phyloP scores from a whole-genome alignment of 2,329 filamentous ascomycete species.

The Cadophora luteo-olivacea region DNA sequence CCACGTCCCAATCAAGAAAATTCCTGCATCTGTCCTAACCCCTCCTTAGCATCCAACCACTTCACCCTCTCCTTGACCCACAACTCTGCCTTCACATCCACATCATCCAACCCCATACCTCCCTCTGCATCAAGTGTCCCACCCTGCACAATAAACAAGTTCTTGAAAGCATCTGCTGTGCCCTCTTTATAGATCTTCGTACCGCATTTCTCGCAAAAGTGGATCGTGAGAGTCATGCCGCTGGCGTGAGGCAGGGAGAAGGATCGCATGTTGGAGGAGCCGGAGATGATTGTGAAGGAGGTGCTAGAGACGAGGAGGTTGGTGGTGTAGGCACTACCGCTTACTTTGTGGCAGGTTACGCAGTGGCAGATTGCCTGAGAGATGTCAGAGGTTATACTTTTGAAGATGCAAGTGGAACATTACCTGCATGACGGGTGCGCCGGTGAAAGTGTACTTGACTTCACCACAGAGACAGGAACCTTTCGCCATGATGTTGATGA shows the following conservation, averaged over 20 bases:
- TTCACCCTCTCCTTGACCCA: constrained; percentile 25
- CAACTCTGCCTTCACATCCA: constrained; percentile 24
- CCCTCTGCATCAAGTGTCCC: constrained; percentile 25
- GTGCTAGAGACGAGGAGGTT: constrained; percentile 24
- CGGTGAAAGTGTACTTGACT: constrained; percentile 27
- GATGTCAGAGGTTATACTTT: too few relatives aligned
- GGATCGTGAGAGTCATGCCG: constrained; percentile 26
- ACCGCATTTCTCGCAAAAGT: constrained; percentile 27
- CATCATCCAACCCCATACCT: constrained; percentile 18
- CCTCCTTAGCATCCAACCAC: constrained; percentile 20
- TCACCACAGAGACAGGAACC: constrained; percentile 28
- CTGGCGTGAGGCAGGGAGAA: constrained; percentile 21
- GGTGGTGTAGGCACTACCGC: constrained; percentile 24
- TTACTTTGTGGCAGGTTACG: constrained; percentile 29
- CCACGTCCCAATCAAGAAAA: constrained; percentile 20
- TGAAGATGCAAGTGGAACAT: neutral
- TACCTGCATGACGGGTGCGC: constrained; percentile 22
- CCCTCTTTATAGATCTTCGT: constrained; percentile 28
- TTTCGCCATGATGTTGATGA: constrained; percentile 12
- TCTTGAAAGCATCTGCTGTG: constrained; percentile 20
- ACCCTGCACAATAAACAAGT: constrained; percentile 24
- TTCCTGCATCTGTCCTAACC: constrained; percentile 21
- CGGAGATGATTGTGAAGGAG: constrained; percentile 18
- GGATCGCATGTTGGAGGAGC: constrained; percentile 12
- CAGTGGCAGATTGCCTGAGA: constrained; percentile 30